Evolutionary conservation across 306 rosid genomes (phyloP).

Genomic region (Ziziphus jujuba): DNA sequence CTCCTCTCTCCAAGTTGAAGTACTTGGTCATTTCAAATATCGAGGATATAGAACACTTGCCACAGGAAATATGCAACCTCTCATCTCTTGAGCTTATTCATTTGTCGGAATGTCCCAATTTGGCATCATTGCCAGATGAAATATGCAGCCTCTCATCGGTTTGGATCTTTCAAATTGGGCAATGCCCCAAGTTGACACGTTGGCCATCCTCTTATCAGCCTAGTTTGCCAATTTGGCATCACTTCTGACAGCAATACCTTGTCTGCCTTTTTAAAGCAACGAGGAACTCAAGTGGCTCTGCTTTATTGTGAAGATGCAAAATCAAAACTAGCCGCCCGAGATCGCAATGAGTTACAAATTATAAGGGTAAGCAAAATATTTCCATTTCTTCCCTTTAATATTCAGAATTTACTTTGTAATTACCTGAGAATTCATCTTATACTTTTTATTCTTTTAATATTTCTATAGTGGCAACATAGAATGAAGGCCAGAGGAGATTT

Average conservation of each 20-base stretch:
- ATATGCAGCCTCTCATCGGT: neutral
- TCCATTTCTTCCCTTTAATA: no score
- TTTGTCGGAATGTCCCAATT: neutral
- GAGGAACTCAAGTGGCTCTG: neutral
- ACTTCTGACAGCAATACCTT: no score
- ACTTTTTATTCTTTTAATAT: no score
- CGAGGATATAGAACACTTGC: neutral
- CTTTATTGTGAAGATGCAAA: neutral
- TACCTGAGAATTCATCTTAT: no score
- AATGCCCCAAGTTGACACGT: no score
- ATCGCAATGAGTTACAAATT: neutral
- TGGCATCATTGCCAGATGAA: neutral
- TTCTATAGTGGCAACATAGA: no score
- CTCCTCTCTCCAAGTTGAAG: neutral
- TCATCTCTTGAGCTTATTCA: neutral
- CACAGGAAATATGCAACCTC: neutral
- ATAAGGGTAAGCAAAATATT: no score
- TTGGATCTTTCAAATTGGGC: neutral
- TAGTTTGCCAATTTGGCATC: no score
- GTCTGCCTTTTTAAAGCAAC: neutral
- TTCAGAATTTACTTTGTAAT: no score
- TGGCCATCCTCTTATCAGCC: no score
- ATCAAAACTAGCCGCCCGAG: neutral
- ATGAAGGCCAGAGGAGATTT: no score
- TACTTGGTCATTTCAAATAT: neutral